phyloP scores from a whole-genome alignment of 108 stramenopile genomes.

The Cyclostephanos tholiformis region DNA sequence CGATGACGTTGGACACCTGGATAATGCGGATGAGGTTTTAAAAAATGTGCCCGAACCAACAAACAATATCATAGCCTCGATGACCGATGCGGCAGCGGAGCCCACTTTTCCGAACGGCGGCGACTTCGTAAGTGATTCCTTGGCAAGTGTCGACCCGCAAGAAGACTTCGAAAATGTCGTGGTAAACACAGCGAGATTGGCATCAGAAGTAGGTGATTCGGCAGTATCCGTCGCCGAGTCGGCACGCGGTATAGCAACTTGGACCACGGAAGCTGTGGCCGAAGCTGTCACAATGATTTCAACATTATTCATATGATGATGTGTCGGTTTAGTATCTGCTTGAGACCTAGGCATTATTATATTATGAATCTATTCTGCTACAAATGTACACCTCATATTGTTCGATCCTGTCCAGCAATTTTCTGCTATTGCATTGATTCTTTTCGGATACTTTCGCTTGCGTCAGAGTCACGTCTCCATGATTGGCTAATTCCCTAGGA shows the following conservation, averaged over 20 bases:
- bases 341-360: too few relatives aligned
- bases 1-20: background rate
- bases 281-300: background rate
- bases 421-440: too few relatives aligned
- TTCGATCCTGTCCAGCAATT: too few relatives aligned
- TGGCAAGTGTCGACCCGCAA: background rate
- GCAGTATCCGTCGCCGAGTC: background rate
- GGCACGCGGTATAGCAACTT: background rate
- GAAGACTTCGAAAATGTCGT: background rate
- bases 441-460: too few relatives aligned
- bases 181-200: background rate
- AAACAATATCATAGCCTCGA: too few relatives aligned
- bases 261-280: background rate
- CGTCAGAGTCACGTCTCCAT: too few relatives aligned
- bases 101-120: background rate
- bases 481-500: too few relatives aligned
- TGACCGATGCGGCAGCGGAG: background rate
- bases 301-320: background rate
- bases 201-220: background rate
- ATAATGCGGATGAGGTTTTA: background rate
- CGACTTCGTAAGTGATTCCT: background rate
- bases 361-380: too few relatives aligned
- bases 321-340: too few relatives aligned
- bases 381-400: too few relatives aligned
- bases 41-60: background rate